Conservation (phyloP, 164 flowering plant species). For the Piper betle region DNA sequence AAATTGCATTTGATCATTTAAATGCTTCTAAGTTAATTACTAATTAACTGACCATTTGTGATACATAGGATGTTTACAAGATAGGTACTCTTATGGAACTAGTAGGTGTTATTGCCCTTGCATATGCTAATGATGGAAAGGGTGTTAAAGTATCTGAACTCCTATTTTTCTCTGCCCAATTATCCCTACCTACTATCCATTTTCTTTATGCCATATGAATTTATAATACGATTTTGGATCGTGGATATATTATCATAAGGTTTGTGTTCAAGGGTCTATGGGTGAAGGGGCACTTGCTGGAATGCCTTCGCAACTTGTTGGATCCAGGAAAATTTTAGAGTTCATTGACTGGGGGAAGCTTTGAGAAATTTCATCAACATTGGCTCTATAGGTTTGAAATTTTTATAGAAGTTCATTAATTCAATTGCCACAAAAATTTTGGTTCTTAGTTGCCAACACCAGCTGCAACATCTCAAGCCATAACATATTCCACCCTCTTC, state of each 20-base stretch:
- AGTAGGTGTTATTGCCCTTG: conserved; percentile 65
- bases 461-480: not conserved
- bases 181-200: not conserved
- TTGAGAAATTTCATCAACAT: conserved; percentile 64
- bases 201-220: not conserved
- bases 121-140: conserved; percentile 96
- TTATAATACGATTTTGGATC: not conserved
- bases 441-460: not conserved
- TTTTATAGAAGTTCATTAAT: not conserved
- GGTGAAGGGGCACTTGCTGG: conserved; percentile 92
- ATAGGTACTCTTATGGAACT: conserved; percentile 98
- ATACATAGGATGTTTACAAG: conserved; percentile 84
- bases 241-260: conserved; percentile 23
- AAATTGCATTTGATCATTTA: not conserved
- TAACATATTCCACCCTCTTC: too few relatives aligned
- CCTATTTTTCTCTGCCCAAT: not conserved
- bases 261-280: conserved; percentile 98
- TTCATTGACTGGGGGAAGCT: conserved; percentile 98
- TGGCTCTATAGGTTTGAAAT: conserved; percentile 75
- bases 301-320: conserved; percentile 95
- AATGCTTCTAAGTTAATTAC: conserved; percentile 4
- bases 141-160: conserved; percentile 54
- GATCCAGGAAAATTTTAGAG: conserved; percentile 74
- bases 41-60: conserved; percentile 6
- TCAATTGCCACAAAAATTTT: not conserved